Conservation (phyloP, 2,329 filamentous ascomycete genomes). For the Colletotrichum somersetense region DNA sequence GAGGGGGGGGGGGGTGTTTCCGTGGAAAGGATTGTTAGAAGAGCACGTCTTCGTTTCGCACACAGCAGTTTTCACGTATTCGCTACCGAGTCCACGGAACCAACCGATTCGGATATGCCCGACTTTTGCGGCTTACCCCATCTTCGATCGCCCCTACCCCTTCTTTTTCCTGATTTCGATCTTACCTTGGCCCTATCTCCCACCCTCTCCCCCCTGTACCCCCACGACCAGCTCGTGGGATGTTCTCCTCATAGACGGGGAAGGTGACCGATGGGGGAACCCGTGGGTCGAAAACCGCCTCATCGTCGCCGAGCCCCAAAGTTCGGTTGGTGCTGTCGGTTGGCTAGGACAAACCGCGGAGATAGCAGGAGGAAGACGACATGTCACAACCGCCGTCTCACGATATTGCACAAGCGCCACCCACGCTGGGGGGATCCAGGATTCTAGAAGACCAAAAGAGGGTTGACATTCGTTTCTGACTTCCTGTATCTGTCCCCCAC, state of each 20-base stretch:
- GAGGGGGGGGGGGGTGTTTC: too few species aligned
- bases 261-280: neutral
- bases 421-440: neutral
- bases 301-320: neutral
- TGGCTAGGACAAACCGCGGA: neutral
- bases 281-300: too few species aligned
- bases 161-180: too few species aligned
- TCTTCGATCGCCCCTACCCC: neutral
- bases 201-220: neutral
- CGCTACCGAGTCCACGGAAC: neutral
- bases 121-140: neutral
- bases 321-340: neutral
- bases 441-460: slow-evolving; percentile 15
- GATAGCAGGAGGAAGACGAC: neutral
- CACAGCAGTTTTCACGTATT: neutral
- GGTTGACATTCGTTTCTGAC: slow-evolving; percentile 26
- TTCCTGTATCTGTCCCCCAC: neutral
- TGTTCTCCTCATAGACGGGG: neutral
- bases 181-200: too few species aligned
- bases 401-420: neutral
- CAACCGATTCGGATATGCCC: neutral
- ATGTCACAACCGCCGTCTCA: neutral
- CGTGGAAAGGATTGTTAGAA: neutral
- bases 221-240: neutral
- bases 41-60: neutral